Evolutionary conservation across 768 basidiomycete species (phyloP).

Genomic region (Sarcomyxa edulis): DNA sequence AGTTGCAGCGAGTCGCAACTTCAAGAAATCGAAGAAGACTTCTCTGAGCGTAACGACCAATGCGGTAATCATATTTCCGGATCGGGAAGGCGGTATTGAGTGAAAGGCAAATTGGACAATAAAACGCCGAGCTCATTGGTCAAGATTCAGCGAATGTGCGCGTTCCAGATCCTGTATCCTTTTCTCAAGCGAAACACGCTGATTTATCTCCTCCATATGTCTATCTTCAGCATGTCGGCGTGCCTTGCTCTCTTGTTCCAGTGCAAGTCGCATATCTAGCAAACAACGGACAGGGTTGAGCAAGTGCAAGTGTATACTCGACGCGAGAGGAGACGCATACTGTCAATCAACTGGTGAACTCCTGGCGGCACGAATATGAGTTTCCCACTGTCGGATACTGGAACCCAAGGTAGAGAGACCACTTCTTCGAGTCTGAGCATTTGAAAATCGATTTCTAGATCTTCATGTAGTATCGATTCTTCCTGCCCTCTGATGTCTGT

Average conservation of each 20-base stretch:
- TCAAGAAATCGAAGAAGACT: too few species aligned
- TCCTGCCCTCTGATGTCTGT: too few species aligned
- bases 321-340: background rate
- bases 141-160: too few species aligned
- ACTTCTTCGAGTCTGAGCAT: conserved; percentile 7
- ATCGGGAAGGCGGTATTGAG: too few species aligned
- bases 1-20: too few species aligned
- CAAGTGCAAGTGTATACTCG: background rate
- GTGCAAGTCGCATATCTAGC: conserved; percentile 8
- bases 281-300: background rate
- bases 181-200: conserved; percentile 10
- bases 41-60: too few species aligned
- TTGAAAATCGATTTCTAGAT: conserved; percentile 7
- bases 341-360: conserved; percentile 2
- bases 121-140: too few species aligned
- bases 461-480: too few species aligned
- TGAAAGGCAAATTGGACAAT: too few species aligned
- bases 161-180: too few species aligned
- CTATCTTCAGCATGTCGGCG: conserved; percentile 8
- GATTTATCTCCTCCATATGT: conserved; percentile 10
- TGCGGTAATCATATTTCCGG: too few species aligned
- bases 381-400: background rate
- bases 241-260: conserved; percentile 11
- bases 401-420: background rate
- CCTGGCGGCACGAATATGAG: conserved; percentile 3